Evolutionary conservation across 2,329 filamentous ascomycete species (phyloP), one percentile per base, ranked within the genome.

Genomic region (Lecanosticta acicola): DNA sequence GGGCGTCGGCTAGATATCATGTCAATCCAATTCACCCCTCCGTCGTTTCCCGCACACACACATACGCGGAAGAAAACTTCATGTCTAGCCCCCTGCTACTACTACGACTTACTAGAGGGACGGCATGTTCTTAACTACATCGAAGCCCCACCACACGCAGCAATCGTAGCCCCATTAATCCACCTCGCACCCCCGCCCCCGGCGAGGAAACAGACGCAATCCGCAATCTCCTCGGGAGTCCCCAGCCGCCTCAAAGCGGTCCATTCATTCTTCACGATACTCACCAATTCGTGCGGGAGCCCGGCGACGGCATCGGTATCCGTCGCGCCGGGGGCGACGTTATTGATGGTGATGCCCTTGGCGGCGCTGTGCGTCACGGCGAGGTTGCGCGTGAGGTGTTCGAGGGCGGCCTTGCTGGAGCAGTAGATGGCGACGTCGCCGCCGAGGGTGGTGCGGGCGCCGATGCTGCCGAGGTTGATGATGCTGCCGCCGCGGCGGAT

Each of bases 281-380:
- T 72, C 16, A 81, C 58, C 70, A 83, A 72, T 4, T 80, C 76
- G 19, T 71, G 63, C 21, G 34, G 45, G 5, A 80, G 74, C 0
- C 79, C 77, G 21, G 16, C 8, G 4, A 44, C 14, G 16, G 17
- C 39, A 33, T 51, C 49, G 10, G 49, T 48, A 36, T 37, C 29
- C 21, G 39, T 46, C 16, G 38, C 39, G 4, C 80, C 80, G 0
- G 79, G 78, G n/a, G 72, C 73, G 2, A 84, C 74, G 1, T 71
- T 69, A 53, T 84, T 84, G 24, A 80, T 79, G 0, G 79, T 83
- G 45, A 77, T 76, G 0, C 78, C 18, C 78, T 45, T 71, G 63
- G 4, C 48, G 56, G 0, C 79, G 78, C 41, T 45, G 39, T 83
- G 64, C 60, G 83, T 79, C 0, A 69, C 68, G 0, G 81, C 80